Evolutionary conservation across 176 grass and related monocot genomes (phyloP), one percentile per base, ranked within the genome.

Genomic region (Oryza brachyantha): DNA sequence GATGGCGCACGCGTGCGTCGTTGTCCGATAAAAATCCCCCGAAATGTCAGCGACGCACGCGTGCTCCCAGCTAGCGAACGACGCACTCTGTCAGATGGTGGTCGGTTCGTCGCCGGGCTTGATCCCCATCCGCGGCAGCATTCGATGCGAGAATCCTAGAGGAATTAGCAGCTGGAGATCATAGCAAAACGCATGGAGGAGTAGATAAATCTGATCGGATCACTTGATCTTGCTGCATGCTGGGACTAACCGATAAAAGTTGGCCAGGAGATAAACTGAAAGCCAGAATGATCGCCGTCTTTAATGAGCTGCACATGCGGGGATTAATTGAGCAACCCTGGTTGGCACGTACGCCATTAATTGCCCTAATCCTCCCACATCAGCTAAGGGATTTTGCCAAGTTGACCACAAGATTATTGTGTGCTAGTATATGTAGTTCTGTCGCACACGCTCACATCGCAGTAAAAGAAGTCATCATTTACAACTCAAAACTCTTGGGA

Each of bases 291-390:
- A 26, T 6, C 12, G 59, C 70, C 28, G 26, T 79, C 86, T 83
- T 83, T 74, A 88, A 83, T 88, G 80, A 59, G 50, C 80, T 61
- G 38, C 86, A 83, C 86, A 39, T 83, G 86, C 68, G 22, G 16
- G 25, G 76, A 75, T 78, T 59, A 66, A 14, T 82, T 55, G 43
- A 39, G 26, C 5, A 54, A 36, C 65, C 11, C 2, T 55, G 66
- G 55, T n/a, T 72, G 66, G 64, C 27, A 84, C 75, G 80, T 39
- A n/a, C 46, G 22, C 74, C 70, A 80, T 84, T 88, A 80, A 84
- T 80, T 69, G 54, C 70, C 40, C 38, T 70, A 70, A 80, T 80
- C 59, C 19, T 74, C 50, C 31, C 64, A 26, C 52, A 68, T 88
- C 45, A 65, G 28, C 29, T 28, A 22, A 2, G 71, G 21, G 31